phyloP scores from a whole-genome alignment of 2,329 filamentous ascomycete genomes.

The Ophiosphaerella narmari region DNA sequence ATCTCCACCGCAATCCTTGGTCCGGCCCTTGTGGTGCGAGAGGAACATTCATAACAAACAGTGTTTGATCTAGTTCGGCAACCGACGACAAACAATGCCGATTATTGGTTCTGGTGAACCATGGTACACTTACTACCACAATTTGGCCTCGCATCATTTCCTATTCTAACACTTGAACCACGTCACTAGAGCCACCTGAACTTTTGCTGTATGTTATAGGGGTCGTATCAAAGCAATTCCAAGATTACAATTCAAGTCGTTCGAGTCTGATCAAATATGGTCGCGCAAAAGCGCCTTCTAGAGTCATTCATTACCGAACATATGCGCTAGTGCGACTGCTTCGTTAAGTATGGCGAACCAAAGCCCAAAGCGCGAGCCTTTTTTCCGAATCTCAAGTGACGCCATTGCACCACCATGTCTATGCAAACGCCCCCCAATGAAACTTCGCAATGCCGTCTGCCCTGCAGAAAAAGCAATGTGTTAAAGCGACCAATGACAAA shows the following conservation, averaged over 20 bases:
- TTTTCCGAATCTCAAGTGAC: slow-evolving; percentile 1
- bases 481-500: slow-evolving; percentile 8
- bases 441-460: slow-evolving; percentile 21
- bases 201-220: background rate
- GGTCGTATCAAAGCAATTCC: background rate
- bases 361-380: background rate
- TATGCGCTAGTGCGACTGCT: background rate
- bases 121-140: too few relatives aligned
- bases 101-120: too few relatives aligned
- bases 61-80: too few relatives aligned
- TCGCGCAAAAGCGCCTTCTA: background rate
- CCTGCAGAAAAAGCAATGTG: slow-evolving; percentile 22
- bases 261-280: background rate
- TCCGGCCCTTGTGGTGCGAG: background rate
- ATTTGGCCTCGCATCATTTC: too few relatives aligned
- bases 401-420: slow-evolving; percentile 14
- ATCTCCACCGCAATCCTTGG: background rate
- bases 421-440: slow-evolving; percentile 19
- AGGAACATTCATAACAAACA: too few relatives aligned
- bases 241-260: background rate
- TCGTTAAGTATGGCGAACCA: background rate
- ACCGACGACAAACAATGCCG: too few relatives aligned
- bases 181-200: background rate
- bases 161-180: background rate
- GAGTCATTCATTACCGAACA: slow-evolving; percentile 4